phyloP scores from a whole-genome alignment of 140 eudicot species.

The Ambrosia hybrid region DNA sequence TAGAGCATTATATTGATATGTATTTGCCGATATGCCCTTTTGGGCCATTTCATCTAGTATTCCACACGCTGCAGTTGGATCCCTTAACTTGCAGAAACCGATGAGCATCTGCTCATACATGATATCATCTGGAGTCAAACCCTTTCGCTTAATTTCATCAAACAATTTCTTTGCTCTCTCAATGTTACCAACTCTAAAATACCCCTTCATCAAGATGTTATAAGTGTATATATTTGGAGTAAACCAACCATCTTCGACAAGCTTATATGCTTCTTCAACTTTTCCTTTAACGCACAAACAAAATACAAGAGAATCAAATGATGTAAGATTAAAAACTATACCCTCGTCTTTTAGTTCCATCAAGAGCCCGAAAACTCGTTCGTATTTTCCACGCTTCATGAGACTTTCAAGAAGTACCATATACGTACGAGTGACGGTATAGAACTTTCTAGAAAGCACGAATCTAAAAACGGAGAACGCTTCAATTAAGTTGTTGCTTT shows the following conservation, averaged over 20 bases:
- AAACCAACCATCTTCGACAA: constrained; percentile 42
- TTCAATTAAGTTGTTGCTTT: constrained; percentile 32
- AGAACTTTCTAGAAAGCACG: constrained; percentile 43
- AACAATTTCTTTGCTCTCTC: constrained; percentile 49
- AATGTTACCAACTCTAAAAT: constrained; percentile 45
- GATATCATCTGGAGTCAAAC: constrained; percentile 41
- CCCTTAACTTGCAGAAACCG: constrained; percentile 51
- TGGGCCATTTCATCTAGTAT: constrained; percentile 52
- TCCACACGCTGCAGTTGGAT: constrained; percentile 41
- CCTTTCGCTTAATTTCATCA: constrained; percentile 40
- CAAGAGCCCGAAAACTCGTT: constrained; percentile 43
- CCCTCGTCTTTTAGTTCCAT: constrained; percentile 45
- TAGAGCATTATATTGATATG: constrained; percentile 40
- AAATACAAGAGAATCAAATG: constrained; percentile 37
- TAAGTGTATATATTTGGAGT: constrained; percentile 46
- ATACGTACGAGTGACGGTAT: constrained; percentile 38
- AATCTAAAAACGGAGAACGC: constrained; percentile 46
- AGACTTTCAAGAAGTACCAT: constrained; percentile 49
- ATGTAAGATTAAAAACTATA: constrained; percentile 41
- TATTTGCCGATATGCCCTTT: constrained; percentile 35
- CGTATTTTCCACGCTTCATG: constrained; percentile 36
- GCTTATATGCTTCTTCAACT: constrained; percentile 46
- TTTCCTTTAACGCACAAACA: constrained; percentile 59
- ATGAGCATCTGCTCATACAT: constrained; percentile 51
- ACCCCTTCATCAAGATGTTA: constrained; percentile 50